phyloP scores from a whole-genome alignment of 306 rosid species.

The Cucurbita maxima region DNA sequence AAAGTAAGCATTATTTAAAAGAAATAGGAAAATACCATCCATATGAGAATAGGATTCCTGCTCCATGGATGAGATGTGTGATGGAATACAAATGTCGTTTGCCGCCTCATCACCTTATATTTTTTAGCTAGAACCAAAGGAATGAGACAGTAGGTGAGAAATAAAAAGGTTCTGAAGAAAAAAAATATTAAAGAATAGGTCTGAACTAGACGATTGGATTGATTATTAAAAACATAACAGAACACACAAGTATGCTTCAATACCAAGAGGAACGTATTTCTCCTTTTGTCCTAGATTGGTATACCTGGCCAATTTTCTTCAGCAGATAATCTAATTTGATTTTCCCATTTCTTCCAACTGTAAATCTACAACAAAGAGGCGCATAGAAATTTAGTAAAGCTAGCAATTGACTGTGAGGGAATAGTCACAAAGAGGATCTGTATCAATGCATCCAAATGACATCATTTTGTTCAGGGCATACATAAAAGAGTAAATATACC shows the following conservation, averaged over 20 bases:
- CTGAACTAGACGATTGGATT: not conserved
- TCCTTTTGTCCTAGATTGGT: not conserved
- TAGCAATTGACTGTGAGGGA: not conserved
- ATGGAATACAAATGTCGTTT: slow-evolving; percentile 76
- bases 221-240: not conserved
- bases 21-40: slow-evolving; percentile 56
- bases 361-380: slow-evolving; percentile 50
- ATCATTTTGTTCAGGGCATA: not conserved
- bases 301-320: slow-evolving; percentile 61
- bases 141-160: not conserved
- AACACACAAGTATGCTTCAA: not conserved
- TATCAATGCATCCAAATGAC: not conserved
- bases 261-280: not conserved
- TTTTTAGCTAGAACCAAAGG: slow-evolving; percentile 34
- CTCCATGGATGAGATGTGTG: slow-evolving; percentile 98
- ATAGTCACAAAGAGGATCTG: not conserved
- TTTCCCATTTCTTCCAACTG: slow-evolving; percentile 96
- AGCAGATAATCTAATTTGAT: slow-evolving; percentile 27
- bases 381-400: slow-evolving; percentile 4
- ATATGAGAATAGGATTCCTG: slow-evolving; percentile 64
- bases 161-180: not conserved
- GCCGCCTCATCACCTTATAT: slow-evolving; percentile 76
- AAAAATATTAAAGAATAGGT: not conserved
- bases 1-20: not conserved
- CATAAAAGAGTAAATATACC: not conserved